Percentiles rank a stretch among this genome's conserved stretches.
phyloP scores from a whole-genome alignment of 805 yeast species.

The Candida peoriensis region DNA sequence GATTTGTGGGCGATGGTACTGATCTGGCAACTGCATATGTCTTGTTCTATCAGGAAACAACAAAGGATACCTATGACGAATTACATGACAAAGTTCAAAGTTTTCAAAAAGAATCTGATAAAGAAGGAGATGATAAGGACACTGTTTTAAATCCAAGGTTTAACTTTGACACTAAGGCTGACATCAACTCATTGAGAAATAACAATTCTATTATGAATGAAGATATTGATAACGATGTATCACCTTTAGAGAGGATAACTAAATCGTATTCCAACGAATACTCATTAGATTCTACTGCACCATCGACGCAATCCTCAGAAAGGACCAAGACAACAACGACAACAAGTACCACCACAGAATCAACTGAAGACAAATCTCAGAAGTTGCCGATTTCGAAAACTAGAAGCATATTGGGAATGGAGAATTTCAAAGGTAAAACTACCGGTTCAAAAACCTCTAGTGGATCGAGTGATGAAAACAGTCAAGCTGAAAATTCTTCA shows the following conservation, averaged over 20 bases:
- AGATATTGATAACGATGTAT: slow-evolving; percentile 9
- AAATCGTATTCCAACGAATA: slow-evolving; percentile 12
- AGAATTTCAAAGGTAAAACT: too few relatives aligned
- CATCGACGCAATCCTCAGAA: slow-evolving; percentile 16
- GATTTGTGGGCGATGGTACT: slow-evolving; percentile 83
- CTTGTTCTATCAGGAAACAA: slow-evolving; percentile 67
- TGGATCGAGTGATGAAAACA: too few relatives aligned
- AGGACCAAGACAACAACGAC: too few relatives aligned
- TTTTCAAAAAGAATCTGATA: too few relatives aligned
- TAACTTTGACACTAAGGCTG: slow-evolving; percentile 1
- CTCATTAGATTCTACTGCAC: slow-evolving; percentile 15
- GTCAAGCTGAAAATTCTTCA: too few relatives aligned
- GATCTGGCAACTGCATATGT: slow-evolving; percentile 92
- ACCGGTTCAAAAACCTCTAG: too few relatives aligned
- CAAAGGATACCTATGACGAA: slow-evolving; percentile 29
- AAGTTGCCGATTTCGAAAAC: too few relatives aligned
- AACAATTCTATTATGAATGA: too few relatives aligned
- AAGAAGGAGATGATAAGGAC: background rate
- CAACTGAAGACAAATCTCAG: too few relatives aligned
- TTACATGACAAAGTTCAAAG: too few relatives aligned
- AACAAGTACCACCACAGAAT: too few relatives aligned
- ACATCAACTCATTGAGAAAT: background rate
- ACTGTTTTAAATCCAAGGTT: slow-evolving; percentile 2
- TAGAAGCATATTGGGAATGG: too few relatives aligned
- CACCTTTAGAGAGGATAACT: slow-evolving; percentile 17